Base-by-base conservation (phyloP, 805 yeast species). In the Pichia ethanolica region DNA sequence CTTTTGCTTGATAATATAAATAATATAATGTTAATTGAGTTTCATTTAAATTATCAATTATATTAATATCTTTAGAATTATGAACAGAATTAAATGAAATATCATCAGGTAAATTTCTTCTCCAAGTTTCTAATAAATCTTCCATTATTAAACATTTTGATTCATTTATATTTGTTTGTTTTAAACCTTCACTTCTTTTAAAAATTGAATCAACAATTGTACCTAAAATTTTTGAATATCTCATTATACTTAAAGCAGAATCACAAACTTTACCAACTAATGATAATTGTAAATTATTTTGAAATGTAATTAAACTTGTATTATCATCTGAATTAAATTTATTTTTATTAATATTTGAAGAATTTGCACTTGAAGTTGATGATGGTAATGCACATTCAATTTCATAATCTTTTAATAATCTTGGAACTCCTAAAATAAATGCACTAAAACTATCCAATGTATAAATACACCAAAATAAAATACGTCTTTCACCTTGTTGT, bases 331-430 rank as follows among this genome's bases (percentile, higher is more conserved):
- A 63, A 30, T 74, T 78, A 20, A 20, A 20, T 38, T 67, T 71
- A 45, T 64, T 63, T 8, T 63, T 65, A 41, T 64, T 60, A 42
- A 65, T 30, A 30, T 30, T 30, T 30, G 9, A 30, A 30, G 32
- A 30, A 20, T 20, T 20, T 20, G 20, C 69, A 39, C 67, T 64
- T 4, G 63, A 44, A 3, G 63, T 56, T 5, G 84, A 79, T 5
- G 84, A 79, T 1, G 97, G 96, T 58, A 86, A 67, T 1, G 91
- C 90, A 71, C 96, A 88, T 63, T 88, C 95, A 45, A 89, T 80
- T 62, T 87, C 95, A 58, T 78, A 79, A 61, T 87, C 96, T 59
- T 84, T 84, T 30, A 89, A 66, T 44, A 88, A 67, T 54, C 95
- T 71, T 5, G 96, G 96, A 37, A 87, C 86, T 42, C 97, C 97